phyloP scores from a whole-genome alignment of 2,329 filamentous ascomycete genomes.

The Beauveria pseudobassiana region DNA sequence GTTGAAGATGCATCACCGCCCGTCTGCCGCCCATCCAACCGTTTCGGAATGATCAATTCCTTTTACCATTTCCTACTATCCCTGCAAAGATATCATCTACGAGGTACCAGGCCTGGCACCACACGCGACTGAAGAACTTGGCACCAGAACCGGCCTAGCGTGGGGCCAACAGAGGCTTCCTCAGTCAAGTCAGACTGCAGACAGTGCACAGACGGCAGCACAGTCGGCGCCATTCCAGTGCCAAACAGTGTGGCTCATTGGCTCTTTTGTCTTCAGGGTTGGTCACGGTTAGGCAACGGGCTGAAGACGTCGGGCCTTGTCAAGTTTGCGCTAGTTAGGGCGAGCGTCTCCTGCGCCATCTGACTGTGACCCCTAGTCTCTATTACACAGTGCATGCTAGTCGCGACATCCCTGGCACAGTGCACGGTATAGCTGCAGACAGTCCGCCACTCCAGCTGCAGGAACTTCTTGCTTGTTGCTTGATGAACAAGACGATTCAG shows the following conservation, averaged over 20 bases:
- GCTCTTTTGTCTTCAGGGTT: not conserved
- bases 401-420: not conserved
- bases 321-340: not conserved
- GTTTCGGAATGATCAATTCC: too few species aligned
- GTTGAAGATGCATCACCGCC: not conserved
- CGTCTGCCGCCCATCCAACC: not conserved
- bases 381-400: not conserved
- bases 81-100: not conserved
- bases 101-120: not conserved
- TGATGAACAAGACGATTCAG: not conserved
- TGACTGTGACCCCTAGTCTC: not conserved
- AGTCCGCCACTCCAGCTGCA: not conserved
- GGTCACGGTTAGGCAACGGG: not conserved
- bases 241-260: slow-evolving; percentile 2
- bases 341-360: not conserved
- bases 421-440: not conserved
- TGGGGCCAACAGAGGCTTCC: not conserved
- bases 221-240: slow-evolving; percentile 5
- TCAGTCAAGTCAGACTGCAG: not conserved
- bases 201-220: not conserved
- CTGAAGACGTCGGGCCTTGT: not conserved
- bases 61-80: too few species aligned
- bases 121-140: not conserved
- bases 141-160: not conserved
- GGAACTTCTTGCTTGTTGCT: not conserved